phyloP scores from a whole-genome alignment of 768 basidiomycete species.

The Russula dissimulans region DNA sequence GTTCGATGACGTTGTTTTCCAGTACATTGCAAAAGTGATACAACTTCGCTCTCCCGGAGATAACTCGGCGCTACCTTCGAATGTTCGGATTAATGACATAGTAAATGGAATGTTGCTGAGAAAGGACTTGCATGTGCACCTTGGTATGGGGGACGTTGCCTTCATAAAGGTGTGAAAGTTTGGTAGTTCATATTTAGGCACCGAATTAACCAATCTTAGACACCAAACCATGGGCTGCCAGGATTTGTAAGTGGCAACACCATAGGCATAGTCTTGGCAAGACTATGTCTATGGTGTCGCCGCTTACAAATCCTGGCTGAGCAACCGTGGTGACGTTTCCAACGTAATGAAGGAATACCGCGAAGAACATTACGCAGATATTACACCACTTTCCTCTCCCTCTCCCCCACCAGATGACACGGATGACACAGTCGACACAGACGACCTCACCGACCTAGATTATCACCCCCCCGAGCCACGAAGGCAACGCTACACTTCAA shows the following conservation, averaged over 20 bases:
- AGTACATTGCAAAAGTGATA: neutral
- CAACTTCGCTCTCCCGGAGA: neutral
- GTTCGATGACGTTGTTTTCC: neutral
- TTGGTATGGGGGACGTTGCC: neutral
- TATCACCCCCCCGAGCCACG: neutral
- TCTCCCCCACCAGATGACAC: neutral
- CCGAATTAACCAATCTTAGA: neutral
- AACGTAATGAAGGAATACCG: neutral
- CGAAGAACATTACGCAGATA: neutral
- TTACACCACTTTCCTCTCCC: neutral
- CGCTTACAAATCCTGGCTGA: neutral
- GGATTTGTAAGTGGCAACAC: no score
- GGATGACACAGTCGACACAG: neutral
- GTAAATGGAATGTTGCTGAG: neutral
- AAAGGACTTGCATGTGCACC: neutral
- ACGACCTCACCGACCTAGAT: neutral
- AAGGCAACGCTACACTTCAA: neutral
- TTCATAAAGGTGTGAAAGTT: neutral
- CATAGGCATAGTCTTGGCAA: no score
- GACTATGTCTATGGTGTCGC: neutral
- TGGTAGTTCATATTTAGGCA: neutral
- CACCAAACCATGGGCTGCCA: neutral
- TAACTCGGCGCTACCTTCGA: no score
- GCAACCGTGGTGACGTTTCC: neutral
- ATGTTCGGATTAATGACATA: neutral